Conservation (phyloP, 1,139 yeast genomes). For the Geotrichum bryndzae region DNA sequence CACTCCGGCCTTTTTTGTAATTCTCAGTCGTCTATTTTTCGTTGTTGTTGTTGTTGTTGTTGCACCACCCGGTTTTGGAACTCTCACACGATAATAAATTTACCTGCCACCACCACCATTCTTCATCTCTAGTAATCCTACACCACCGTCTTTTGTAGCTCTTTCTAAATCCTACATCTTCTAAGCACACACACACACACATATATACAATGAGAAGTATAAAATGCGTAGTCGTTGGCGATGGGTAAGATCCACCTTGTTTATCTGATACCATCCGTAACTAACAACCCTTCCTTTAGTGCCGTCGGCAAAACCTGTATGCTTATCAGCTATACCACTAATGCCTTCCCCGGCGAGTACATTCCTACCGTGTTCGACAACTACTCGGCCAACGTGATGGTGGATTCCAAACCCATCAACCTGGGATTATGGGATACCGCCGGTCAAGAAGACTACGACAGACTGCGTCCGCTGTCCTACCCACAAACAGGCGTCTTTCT, state of each 20-base stretch:
- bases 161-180: not conserved
- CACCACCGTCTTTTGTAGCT: not conserved
- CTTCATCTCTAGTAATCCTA: too few relatives aligned
- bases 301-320: conserved; percentile 94
- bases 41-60: too few relatives aligned
- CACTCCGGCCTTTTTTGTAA: too few relatives aligned
- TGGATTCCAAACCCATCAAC: conserved; percentile 48
- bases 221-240: conserved; percentile 94
- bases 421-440: conserved; percentile 98
- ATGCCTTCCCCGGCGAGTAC: conserved; percentile 90
- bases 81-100: too few relatives aligned
- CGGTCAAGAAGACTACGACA: conserved; percentile 97
- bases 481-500: conserved; percentile 97
- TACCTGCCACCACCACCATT: too few relatives aligned
- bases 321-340: conserved; percentile 83
- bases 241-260: conserved; percentile 46
- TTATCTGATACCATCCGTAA: not conserved
- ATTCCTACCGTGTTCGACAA: conserved; percentile 92
- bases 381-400: conserved; percentile 81
- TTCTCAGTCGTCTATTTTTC: too few relatives aligned
- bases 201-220: conserved; percentile 66
- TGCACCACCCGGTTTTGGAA: too few relatives aligned
- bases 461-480: conserved; percentile 91
- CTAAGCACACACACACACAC: too few relatives aligned
- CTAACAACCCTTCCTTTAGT: conserved; percentile 29